Evolutionary conservation across 805 yeast species (phyloP).

Genomic region (Teunomyces pallodes): DNA sequence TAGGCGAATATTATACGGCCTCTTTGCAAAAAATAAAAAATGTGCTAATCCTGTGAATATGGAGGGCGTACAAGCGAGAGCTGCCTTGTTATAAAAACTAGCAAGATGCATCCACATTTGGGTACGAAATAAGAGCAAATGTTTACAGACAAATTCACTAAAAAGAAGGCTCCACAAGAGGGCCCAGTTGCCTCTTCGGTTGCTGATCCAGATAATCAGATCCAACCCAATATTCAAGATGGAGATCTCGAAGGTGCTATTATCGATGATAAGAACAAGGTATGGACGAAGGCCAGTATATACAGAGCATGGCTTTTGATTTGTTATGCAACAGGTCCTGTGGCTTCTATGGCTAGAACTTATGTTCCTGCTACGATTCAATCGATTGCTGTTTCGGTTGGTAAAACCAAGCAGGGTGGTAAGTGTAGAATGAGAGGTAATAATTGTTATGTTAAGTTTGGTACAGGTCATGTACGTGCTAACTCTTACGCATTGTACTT

Average conservation of each 20-base stretch:
- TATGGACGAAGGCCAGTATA: slow-evolving; percentile 18
- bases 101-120: not conserved
- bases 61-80: no score
- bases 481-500: slow-evolving; percentile 38
- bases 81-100: not conserved
- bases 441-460: slow-evolving; percentile 37
- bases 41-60: no score
- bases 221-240: not conserved
- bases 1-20: not conserved
- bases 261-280: not conserved
- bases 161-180: not conserved
- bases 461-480: slow-evolving; percentile 29
- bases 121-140: not conserved
- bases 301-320: slow-evolving; percentile 35
- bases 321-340: slow-evolving; percentile 43
- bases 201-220: not conserved
- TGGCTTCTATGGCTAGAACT: slow-evolving; percentile 38
- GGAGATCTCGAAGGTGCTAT: not conserved
- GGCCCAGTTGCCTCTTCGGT: not conserved
- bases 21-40: not conserved
- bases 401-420: slow-evolving; percentile 21
- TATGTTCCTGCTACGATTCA: slow-evolving; percentile 42
- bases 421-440: slow-evolving; percentile 27
- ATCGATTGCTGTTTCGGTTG: slow-evolving; percentile 31
- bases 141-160: not conserved